These are phyloP conservation scores for Syzygium aromaticum DNA, from an alignment of 345 rosid species.

Conservation along the genomic window DNA sequence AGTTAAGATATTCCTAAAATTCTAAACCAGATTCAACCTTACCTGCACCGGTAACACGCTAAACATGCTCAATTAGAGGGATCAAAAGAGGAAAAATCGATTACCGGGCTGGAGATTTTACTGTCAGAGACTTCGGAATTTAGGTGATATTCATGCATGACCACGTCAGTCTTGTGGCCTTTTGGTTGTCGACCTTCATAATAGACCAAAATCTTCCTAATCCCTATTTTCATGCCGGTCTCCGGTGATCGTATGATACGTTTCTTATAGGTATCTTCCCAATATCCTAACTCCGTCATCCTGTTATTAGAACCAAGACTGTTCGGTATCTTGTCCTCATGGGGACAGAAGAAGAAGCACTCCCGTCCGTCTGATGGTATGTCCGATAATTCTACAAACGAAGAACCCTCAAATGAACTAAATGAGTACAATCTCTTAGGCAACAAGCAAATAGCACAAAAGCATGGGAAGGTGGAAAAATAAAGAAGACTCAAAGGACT, in stretches of 20 bases:
- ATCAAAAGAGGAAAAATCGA: background rate
- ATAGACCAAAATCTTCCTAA: background rate
- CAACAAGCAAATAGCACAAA: background rate
- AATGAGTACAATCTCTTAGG: background rate
- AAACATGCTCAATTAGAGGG: background rate
- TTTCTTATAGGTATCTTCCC: background rate
- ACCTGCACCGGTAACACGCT: background rate
- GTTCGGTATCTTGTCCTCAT: background rate
- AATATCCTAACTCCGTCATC: background rate
- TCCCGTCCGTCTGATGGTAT: background rate
- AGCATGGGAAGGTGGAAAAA: background rate
- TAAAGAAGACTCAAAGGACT: background rate
- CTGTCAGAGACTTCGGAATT: background rate
- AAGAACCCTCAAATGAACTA: background rate
- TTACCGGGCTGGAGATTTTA: background rate
- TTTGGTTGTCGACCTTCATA: background rate
- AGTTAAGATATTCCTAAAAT: background rate
- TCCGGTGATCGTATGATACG: background rate
- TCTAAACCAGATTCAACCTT: background rate
- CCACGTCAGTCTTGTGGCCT: background rate
- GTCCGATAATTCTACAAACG: background rate
- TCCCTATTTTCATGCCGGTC: background rate
- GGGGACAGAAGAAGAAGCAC: background rate
- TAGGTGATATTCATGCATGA: background rate
- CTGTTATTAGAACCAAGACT: background rate